Percentiles rank a stretch among this genome's conserved stretches.
Conservation (phyloP, 129 eudicot species). For the Centaurea solstitialis region DNA sequence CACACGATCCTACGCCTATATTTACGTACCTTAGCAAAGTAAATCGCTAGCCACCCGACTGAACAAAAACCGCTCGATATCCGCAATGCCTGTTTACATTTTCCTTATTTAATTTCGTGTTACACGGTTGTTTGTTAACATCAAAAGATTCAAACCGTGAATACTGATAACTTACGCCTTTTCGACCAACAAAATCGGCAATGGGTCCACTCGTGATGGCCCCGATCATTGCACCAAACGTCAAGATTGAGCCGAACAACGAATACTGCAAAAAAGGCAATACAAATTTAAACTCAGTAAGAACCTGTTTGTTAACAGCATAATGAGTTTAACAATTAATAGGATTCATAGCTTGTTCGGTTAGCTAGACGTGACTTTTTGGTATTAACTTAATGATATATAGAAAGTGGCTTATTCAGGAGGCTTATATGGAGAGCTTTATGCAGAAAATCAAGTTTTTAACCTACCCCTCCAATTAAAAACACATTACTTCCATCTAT, state of each 20-base stretch:
- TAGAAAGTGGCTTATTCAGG: too few species aligned
- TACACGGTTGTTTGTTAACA: background rate
- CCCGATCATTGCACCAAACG: slow-evolving; percentile 95
- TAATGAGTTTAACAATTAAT: too few species aligned
- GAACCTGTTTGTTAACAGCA: too few species aligned
- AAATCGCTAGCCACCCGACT: slow-evolving; percentile 86
- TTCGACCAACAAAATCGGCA: slow-evolving; percentile 80
- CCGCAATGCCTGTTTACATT: slow-evolving; percentile 69
- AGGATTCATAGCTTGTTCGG: too few species aligned
- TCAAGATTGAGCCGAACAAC: slow-evolving; percentile 83
- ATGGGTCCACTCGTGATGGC: slow-evolving; percentile 85
- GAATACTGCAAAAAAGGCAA: slow-evolving; percentile 60
- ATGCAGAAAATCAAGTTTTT: too few species aligned
- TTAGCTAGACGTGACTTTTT: too few species aligned
- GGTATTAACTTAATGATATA: too few species aligned
- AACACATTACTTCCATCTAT: too few species aligned
- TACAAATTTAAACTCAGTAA: background rate
- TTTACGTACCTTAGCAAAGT: slow-evolving; percentile 68
- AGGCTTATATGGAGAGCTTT: too few species aligned
- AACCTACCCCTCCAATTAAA: too few species aligned
- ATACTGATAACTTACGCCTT: slow-evolving; percentile 67
- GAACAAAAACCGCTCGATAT: slow-evolving; percentile 69
- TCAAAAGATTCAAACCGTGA: background rate
- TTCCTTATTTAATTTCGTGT: background rate
- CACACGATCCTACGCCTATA: background rate